Conservation (phyloP, 768 basidiomycete species). For the Termitomyces sp. region DNA sequence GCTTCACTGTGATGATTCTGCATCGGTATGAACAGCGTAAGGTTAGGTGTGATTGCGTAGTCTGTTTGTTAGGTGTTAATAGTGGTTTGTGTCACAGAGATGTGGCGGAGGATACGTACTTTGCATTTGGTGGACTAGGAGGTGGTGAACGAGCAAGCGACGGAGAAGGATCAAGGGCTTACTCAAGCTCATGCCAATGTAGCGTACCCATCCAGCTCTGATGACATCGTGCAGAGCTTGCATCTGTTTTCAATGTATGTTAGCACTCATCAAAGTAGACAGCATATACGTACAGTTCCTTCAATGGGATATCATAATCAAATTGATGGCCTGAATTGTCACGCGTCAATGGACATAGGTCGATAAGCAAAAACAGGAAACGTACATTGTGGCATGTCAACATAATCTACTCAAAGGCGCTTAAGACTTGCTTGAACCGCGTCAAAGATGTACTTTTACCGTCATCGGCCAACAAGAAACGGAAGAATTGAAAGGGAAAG, state of each 20-base stretch:
- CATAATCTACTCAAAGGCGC: slow-evolving; percentile 70
- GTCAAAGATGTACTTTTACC: slow-evolving; percentile 67
- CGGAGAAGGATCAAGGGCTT: slow-evolving; percentile 29
- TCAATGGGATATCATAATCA: slow-evolving; percentile 53
- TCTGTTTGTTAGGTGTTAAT: slow-evolving; percentile 22
- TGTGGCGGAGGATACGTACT: slow-evolving; percentile 25
- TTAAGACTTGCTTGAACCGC: slow-evolving; percentile 57
- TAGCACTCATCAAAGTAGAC: background rate
- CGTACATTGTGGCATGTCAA: slow-evolving; percentile 69
- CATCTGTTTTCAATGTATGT: slow-evolving; percentile 36
- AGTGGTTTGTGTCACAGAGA: too few species aligned
- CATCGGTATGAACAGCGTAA: slow-evolving; percentile 66
- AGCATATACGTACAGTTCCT: slow-evolving; percentile 35
- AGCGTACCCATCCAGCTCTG: slow-evolving; percentile 59
- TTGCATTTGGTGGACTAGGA: slow-evolving; percentile 52
- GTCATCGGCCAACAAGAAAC: background rate
- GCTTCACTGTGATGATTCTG: slow-evolving; percentile 57
- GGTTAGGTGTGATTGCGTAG: slow-evolving; percentile 55
- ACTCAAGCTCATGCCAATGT: slow-evolving; percentile 58
- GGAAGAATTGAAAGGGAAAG: background rate
- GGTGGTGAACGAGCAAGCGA: background rate
- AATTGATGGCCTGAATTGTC: slow-evolving; percentile 66
- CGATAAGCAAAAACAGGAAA: too few species aligned
- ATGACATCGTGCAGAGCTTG: slow-evolving; percentile 67
- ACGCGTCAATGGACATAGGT: slow-evolving; percentile 75